Base-by-base conservation (phyloP, 371 early-diverging fungal species). In the Coemansia sp. region DNA sequence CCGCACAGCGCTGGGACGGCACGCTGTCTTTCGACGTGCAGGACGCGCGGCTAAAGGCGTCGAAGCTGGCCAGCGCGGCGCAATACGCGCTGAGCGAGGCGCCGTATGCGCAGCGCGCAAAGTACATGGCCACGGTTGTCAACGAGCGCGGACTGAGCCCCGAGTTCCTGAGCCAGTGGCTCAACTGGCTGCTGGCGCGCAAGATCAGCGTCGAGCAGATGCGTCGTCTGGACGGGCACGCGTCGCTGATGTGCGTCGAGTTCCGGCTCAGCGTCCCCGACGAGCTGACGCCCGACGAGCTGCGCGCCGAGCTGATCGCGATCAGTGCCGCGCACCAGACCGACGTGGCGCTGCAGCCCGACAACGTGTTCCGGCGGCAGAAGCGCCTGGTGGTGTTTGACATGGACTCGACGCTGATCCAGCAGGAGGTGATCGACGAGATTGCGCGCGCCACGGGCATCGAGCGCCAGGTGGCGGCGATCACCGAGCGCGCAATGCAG, bases 371-470 rank as follows among this genome's bases (percentile, higher is more conserved):
- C 78, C 81, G 97, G 50, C 84, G 87, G 61, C 86, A 94, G 65
- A 95, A 95, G 81, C 86, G 98, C 47, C 83, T 98, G 36, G 93
- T 94, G 5, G 93, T 97, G 5, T 97, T 98, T 81, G 99, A 98
- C 81, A 97, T 98, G 97, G 99, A 98, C 71, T 94, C 95, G 4
- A 98, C 99, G 0, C 77, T 98, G 59, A 98, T 98, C 69, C 91
- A 92, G 72, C 96, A 97, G 77, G 99, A 98, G 69, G 96, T 95
- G 20, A 98, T 98, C 83, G 99, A 98, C 77, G 98, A 97, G 81
- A 91, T 98, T 78, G 99, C 97, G 11, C 80, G 89, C 36, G 79
- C 90, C 66, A 90, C 93, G 8, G 97, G 97, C 51, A 93, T 97
- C 26, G 90, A 93, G 40, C 88, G 90, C 16, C 77, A 94, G 77